Base-by-base conservation (phyloP, 2,329 filamentous ascomycete species). In the Diaporthe citriasiana region DNA sequence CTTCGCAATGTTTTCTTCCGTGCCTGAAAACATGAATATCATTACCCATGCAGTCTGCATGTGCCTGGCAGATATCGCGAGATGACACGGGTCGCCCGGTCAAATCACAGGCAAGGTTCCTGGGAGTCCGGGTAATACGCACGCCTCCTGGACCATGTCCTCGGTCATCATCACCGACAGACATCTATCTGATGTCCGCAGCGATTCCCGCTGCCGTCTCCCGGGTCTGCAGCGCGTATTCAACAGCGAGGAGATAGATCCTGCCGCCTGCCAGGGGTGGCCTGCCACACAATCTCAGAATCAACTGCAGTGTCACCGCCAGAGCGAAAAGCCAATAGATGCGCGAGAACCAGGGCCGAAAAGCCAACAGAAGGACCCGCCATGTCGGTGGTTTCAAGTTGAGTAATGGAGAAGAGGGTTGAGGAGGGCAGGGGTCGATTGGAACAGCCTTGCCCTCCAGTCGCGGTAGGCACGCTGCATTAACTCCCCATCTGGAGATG, bases 341-440 rank as follows among this genome's bases (percentile, higher is more conserved):
- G 33, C 63, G 53, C 47, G 13, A 53, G 63, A 25, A 19, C 33
- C 47, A 33, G 47, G 47, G 4, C 45, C 47, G 19, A 38, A 53
- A 27, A 51, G 30, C 47, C 45, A 68, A 27, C 33, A 53, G n/a
- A n/a, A 40, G 63, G 63, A 68, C 63, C 63, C 56, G 42, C 55
- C 55, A 57, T 30, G 55, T 42, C 38, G 19, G 33, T 30, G 47
- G 72, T 73, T 73, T 73, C 66, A 63, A 19, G 38, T 73, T 65
- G 55, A 56, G 55, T 71, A 56, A 12, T 15, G 33, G 27, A 35
- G 27, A 56, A 30, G n/a, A 63, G n/a, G 40, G 25, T 51, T 12
- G 47, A 51, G 12, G 59, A 27, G 38, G 15, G 33, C 17, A 27
- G 40, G 59, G 40, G 15, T 22, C 25, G 59, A 63, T 33, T 42